These are phyloP conservation scores for Boletellus sp. DNA, from an alignment of 768 basidiomycete genomes.

Conservation along the genomic window DNA sequence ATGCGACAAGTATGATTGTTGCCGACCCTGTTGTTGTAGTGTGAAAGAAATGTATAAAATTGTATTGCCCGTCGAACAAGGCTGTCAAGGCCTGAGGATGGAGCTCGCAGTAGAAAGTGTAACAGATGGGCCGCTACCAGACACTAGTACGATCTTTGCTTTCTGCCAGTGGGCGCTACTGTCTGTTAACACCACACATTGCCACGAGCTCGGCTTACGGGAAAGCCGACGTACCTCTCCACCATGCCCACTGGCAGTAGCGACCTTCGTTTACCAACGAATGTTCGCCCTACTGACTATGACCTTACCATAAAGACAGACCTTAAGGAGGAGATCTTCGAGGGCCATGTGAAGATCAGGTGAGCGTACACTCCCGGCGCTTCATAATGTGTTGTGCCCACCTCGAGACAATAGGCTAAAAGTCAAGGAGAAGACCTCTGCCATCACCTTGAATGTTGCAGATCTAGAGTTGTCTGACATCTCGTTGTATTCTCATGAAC, in stretches of 20 bases:
- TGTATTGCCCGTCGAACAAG: not conserved
- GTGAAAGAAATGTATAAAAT: not conserved
- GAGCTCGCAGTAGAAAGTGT: no score
- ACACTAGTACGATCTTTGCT: no score
- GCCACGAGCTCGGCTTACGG: not conserved
- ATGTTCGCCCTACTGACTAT: constrained; percentile 73
- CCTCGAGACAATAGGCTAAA: constrained; percentile 50
- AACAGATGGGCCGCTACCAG: no score
- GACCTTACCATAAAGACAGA: constrained; percentile 79
- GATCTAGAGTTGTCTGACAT: constrained; percentile 56
- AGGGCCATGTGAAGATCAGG: constrained; percentile 74
- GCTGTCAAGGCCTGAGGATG: no score
- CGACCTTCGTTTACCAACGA: constrained; percentile 54
- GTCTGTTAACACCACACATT: not conserved
- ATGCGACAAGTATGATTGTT: not conserved
- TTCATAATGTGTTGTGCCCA: no score
- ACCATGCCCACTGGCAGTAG: constrained; percentile 14
- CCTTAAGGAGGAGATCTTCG: constrained; percentile 69
- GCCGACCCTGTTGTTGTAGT: not conserved
- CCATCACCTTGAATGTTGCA: constrained; percentile 62
- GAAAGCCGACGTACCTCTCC: no score
- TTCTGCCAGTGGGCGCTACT: no score
- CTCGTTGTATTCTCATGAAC: constrained; percentile 53
- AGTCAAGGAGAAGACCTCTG: constrained; percentile 55
- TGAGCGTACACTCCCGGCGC: constrained; percentile 27